Evolutionary conservation across 1,284 basidiomycete species (phyloP), one percentile per base, ranked within the genome.

Genomic region (Heterobasidion annosum): DNA sequence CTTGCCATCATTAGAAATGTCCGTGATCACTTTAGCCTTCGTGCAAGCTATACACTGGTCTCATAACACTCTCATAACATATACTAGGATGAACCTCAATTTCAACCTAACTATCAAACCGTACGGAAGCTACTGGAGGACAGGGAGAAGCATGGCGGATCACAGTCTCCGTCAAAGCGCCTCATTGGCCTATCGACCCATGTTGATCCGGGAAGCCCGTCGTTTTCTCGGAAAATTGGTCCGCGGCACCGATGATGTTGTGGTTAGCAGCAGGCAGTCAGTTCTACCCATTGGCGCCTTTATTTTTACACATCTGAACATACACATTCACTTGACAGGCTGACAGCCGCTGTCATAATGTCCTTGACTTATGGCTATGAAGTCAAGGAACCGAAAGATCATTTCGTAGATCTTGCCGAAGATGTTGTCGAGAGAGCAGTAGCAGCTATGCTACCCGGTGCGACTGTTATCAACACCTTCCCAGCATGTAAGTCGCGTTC

Each of bases 1-100:
- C 13, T 34, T 56, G 25, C 56, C 34, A 1, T 46, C 60, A 46
- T 34, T 53, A 8, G n/a, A 57, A 1, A n/a, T 60, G 59, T 60
- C 10, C 37, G 18, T 2, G 3, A 4, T 25, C 5, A 5, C 25
- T 32, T 43, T 51, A 9, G 13, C 25, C 33, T 16, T 15, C 7
- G 4, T 3, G 16, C 16, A 43, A 16, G 25, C 25, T 25, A 25
- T 5, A 25, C 25, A 25, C 25, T 4, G 25, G 8, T n/a, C 19
- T 10, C 18, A 10, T 32, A n/a, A 40, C 15, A 1, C 9, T 8
- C n/a, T 4, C 2, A 12, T 40, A n/a, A 40, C 10, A n/a, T n/a
- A 7, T 40, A 40, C 37, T n/a, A 57, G 56, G 51, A 53, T 56
- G 56, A 12, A 13, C 32, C 50, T 25, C 43, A 16, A 33, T 7